Evolutionary conservation across 2,329 filamentous ascomycete genomes (phyloP).

Genomic region (Diaporthe aspalathi): DNA sequence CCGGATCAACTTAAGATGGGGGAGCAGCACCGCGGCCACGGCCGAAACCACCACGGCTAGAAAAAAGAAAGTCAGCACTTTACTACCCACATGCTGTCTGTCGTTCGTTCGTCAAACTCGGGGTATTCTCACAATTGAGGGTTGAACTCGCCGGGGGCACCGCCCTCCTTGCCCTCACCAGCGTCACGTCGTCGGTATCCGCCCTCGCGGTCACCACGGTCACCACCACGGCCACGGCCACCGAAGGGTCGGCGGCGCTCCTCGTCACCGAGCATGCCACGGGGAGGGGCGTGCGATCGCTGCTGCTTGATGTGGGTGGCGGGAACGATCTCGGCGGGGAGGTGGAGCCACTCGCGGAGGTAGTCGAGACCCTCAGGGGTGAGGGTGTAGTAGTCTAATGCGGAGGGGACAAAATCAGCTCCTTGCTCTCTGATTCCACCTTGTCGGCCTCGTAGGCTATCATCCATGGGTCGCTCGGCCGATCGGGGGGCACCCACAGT

Average conservation of each 20-base stretch:
- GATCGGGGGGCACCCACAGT: slow-evolving; percentile 59
- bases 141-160: slow-evolving; percentile 90
- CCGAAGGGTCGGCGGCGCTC: slow-evolving; percentile 81
- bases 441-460: neutral
- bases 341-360: slow-evolving; percentile 99
- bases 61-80: slow-evolving; percentile 52
- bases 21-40: slow-evolving; percentile 86
- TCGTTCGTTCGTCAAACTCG: slow-evolving; percentile 22
- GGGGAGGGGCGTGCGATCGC: slow-evolving; percentile 96
- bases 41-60: slow-evolving; percentile 84
- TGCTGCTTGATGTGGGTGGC: slow-evolving; percentile 99
- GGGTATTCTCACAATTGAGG: slow-evolving; percentile 79
- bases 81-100: slow-evolving; percentile 47
- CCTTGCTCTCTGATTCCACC: neutral
- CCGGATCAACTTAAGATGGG: slow-evolving; percentile 66
- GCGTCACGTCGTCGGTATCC: slow-evolving; percentile 92
- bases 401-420: slow-evolving; percentile 10
- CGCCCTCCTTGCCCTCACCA: slow-evolving; percentile 89
- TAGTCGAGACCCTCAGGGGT: slow-evolving; percentile 99
- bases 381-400: slow-evolving; percentile 95
- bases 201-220: slow-evolving; percentile 86
- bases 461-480: neutral
- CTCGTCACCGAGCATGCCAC: slow-evolving; percentile 95
- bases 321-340: slow-evolving; percentile 98
- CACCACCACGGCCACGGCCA: slow-evolving; percentile 75